A percentile compares a stretch with the other conserved stretches of the same genome.
phyloP scores from a whole-genome alignment of 768 basidiomycete species.

The Tulasnella sp. region DNA sequence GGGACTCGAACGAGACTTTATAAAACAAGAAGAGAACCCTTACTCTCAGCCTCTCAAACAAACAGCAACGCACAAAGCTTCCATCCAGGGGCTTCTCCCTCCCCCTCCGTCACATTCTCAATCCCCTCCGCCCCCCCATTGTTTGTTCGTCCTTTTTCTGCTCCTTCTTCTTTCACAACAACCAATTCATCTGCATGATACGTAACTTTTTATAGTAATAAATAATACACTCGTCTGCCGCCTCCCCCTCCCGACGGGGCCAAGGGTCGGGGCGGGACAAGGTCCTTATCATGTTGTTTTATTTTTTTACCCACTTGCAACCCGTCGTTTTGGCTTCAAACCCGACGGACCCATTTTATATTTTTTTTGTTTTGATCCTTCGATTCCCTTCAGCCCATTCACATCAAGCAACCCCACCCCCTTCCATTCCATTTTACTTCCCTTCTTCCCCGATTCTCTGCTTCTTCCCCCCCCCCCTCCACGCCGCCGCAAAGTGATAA shows the following conservation, averaged over 20 bases:
- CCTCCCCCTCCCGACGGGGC: background rate
- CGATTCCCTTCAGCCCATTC: constrained; percentile 21
- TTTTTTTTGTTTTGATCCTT: background rate
- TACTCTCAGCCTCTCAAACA: constrained; percentile 24
- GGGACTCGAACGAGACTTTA: constrained; percentile 23
- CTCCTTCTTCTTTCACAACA: constrained; percentile 28
- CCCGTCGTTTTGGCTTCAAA: background rate
- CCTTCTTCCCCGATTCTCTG: constrained; percentile 28
- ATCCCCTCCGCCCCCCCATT: background rate
- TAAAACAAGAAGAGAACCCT: background rate
- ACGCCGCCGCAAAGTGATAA: background rate
- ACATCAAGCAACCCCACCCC: constrained; percentile 26
- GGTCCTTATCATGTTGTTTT: background rate
- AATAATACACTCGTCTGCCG: background rate
- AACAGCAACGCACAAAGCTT: constrained; percentile 9
- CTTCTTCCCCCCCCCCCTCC: constrained; percentile 31
- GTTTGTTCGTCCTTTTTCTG: constrained; percentile 29
- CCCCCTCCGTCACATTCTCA: background rate
- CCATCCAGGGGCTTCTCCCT: background rate
- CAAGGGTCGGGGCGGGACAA: background rate
- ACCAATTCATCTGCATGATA: background rate
- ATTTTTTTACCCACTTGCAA: background rate
- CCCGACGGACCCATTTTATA: background rate
- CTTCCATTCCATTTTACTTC: constrained; percentile 39
- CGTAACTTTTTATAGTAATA: background rate